Evolutionary conservation across 179 eudicot genomes (phyloP).

Genomic region (Silene coronaria): DNA sequence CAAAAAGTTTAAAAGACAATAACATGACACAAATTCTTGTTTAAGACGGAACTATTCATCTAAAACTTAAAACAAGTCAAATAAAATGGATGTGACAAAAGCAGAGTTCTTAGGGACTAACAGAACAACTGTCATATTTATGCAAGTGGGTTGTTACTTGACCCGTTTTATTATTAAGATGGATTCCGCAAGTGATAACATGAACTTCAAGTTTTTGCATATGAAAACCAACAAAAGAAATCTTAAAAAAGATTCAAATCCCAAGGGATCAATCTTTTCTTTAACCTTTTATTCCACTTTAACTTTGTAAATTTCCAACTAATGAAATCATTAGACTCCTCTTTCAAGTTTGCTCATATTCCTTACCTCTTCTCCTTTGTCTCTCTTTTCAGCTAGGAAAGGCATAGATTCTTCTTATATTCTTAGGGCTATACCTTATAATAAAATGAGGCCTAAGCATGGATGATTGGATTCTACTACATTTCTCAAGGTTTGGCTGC

Average conservation of each 20-base stretch:
- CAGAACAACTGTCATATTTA: too few species aligned
- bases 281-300: constrained; percentile 26
- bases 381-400: constrained; percentile 56
- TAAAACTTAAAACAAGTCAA: too few species aligned
- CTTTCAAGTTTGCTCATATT: constrained; percentile 74
- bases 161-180: too few species aligned
- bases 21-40: constrained; percentile 6
- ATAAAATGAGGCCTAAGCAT: constrained; percentile 23
- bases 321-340: constrained; percentile 45
- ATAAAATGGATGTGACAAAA: too few species aligned
- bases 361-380: constrained; percentile 41
- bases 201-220: constrained; percentile 25
- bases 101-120: too few species aligned
- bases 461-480: constrained; percentile 23
- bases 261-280: constrained; percentile 34
- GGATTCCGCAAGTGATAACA: neutral
- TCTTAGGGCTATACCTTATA: constrained; percentile 22
- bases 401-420: constrained; percentile 54
- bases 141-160: too few species aligned
- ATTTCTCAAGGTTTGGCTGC: constrained; percentile 18
- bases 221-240: constrained; percentile 19
- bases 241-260: constrained; percentile 35
- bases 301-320: constrained; percentile 34
- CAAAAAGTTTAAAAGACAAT: constrained; percentile 18
- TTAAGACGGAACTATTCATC: too few species aligned